Base-by-base conservation (phyloP, 2,329 filamentous ascomycete genomes). In the Fusarium subglutinans region DNA sequence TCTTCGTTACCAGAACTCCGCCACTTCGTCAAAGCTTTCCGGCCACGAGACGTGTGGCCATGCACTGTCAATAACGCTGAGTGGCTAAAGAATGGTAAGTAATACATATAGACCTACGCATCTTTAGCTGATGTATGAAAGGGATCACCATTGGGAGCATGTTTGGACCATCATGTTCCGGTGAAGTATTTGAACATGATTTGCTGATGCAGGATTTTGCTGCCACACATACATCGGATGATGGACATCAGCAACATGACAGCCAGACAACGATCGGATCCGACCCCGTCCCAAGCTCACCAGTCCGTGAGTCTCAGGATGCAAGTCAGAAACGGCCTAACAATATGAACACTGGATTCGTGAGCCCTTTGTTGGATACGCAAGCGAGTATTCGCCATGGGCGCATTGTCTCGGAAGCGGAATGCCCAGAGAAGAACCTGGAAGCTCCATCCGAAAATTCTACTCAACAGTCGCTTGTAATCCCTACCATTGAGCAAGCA, bases 1-100 rank as follows among this genome's bases (percentile, higher is more conserved):
- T 97, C 96, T 0, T 97, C 94, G 0, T 96, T 96, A 69, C 84
- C 86, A 0, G 96, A 98, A 80, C 87, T 97, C 6, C 92, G 94
- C 72, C 83, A 90, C 60, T 83, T 98, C 2, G 86, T 98, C 2
- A 80, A 85, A 7, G 85, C 86, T 0, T 93, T 98, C 76, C 88
- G 84, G 35, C 95, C 95, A 0, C 89, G 84, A 51, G 94, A 98
- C 76, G 85, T 98, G 5, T 93, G 92, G 85, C 94, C 95, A 0
- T 98, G 95, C 78, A 97, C 94, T 0, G 90, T 92, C 4, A 87
- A 94, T 69, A 82, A 87, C 22, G 77, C 81, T 0, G 83, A 83
- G 3, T 98, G 95, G 95, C 64, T 83, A 7, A 83, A 84, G 35
- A 85, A 90, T 66, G 85, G 85, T 78, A 81, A 33, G 6, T 10